phyloP scores from a whole-genome alignment of 139 green algal genomes.

The Astrephomene gubernaculifera region DNA sequence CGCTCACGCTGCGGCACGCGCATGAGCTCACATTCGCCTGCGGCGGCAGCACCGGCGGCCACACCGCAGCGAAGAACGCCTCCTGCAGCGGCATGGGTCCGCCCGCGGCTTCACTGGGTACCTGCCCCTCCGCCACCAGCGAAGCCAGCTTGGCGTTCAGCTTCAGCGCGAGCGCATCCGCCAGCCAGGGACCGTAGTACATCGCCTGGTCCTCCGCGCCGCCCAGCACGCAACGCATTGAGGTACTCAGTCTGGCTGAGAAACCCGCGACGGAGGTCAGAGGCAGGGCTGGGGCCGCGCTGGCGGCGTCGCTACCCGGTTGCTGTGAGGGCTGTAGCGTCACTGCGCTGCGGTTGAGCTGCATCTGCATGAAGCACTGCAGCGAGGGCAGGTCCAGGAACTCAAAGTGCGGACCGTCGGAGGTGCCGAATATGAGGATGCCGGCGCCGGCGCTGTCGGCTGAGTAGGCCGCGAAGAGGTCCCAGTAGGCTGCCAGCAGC shows the following conservation, averaged over 20 bases:
- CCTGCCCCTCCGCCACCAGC: neutral
- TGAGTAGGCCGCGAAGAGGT: neutral
- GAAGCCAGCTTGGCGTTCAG: neutral
- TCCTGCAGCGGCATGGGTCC: too few species aligned
- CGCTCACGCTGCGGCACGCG: neutral
- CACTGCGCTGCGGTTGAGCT: neutral
- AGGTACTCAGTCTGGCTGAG: neutral
- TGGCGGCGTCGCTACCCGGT: neutral
- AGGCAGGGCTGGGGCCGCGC: neutral
- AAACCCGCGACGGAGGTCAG: slow-evolving; percentile 10
- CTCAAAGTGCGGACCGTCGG: slow-evolving; percentile 7
- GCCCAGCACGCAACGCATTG: neutral
- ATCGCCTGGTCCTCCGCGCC: neutral
- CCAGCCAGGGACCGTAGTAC: slow-evolving; percentile 11
- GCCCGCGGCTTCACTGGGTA: too few species aligned
- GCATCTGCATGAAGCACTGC: slow-evolving; percentile 24
- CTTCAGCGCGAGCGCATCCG: slow-evolving; percentile 15
- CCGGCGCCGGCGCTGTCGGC: neutral
- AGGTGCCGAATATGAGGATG: neutral
- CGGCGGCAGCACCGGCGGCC: neutral
- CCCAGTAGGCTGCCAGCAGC: neutral
- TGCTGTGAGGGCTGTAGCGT: neutral
- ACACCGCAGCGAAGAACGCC: neutral
- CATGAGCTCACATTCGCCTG: neutral
- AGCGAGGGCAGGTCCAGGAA: slow-evolving; percentile 1